Conservation (phyloP, 2,329 filamentous ascomycete genomes). For the Fusarium cyanostomum region DNA sequence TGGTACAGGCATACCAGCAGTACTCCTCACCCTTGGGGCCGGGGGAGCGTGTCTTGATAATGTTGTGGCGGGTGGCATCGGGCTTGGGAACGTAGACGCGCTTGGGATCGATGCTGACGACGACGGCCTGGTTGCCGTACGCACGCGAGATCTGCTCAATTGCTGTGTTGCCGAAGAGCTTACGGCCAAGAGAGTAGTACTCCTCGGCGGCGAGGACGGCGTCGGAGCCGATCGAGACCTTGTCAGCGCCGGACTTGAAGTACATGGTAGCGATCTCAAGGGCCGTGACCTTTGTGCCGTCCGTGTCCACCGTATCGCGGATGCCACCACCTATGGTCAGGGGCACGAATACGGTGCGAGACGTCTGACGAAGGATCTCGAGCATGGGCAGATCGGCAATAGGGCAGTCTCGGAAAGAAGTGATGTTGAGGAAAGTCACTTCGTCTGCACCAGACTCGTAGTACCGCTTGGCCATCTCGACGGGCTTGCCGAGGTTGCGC, state of each 20-base stretch:
- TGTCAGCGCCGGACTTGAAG: constrained; percentile 96
- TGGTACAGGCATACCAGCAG: constrained; percentile 98
- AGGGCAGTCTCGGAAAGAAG: constrained; percentile 94
- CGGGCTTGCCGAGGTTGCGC: constrained; percentile 94
- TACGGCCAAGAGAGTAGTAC: constrained; percentile 77
- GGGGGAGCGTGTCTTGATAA: constrained; percentile 73
- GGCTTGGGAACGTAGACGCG: constrained; percentile 83
- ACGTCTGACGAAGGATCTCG: constrained; percentile 86
- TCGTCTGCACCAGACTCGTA: constrained; percentile 98
- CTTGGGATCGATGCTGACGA: constrained; percentile 94
- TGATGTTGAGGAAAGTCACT: constrained; percentile 98
- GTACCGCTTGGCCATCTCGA: constrained; percentile 92
- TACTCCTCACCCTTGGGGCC: constrained; percentile 80
- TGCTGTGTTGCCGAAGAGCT: constrained; percentile 81
- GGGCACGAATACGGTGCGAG: constrained; percentile 93
- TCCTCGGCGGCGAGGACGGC: constrained; percentile 93
- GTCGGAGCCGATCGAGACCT: constrained; percentile 96
- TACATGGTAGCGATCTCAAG: constrained; percentile 96
- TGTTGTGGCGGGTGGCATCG: constrained; percentile 76
- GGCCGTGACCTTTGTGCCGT: constrained; percentile 86
- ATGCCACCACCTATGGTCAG: constrained; percentile 96
- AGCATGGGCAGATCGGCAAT: constrained; percentile 95
- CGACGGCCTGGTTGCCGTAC: constrained; percentile 96
- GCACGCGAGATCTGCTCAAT: constrained; percentile 95
- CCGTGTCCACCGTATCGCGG: constrained; percentile 87